A percentile compares a stretch with the other conserved stretches of the same genome.
Evolutionary conservation across 2,329 filamentous ascomycete species (phyloP).

Genomic region (Nectriaceae sp.): DNA sequence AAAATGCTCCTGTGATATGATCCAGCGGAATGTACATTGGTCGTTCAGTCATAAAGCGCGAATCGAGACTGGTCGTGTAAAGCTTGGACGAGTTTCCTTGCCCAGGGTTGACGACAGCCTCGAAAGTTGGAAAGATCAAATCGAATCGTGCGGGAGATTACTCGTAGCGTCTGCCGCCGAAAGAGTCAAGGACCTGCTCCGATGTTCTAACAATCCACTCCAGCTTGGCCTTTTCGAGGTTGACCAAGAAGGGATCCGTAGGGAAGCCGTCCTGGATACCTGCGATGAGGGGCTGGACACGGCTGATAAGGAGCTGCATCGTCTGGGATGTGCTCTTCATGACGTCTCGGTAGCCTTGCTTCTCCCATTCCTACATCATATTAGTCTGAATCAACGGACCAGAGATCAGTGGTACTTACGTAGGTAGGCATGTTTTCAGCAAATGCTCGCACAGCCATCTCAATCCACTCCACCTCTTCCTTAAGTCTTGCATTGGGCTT

Average conservation of each 20-base stretch:
- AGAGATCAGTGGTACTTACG: slow-evolving; percentile 47
- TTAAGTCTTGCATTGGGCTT: slow-evolving; percentile 52
- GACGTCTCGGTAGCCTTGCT: slow-evolving; percentile 37
- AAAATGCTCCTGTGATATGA: slow-evolving; percentile 23
- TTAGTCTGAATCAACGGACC: slow-evolving; percentile 14
- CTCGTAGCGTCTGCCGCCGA: slow-evolving; percentile 33
- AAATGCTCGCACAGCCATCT: slow-evolving; percentile 59
- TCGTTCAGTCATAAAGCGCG: slow-evolving; percentile 27
- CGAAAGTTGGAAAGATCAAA: not conserved
- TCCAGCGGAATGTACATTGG: slow-evolving; percentile 29
- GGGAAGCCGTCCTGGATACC: slow-evolving; percentile 39
- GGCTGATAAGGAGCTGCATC: slow-evolving; percentile 39
- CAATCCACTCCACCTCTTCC: slow-evolving; percentile 61
- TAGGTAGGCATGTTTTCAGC: slow-evolving; percentile 48
- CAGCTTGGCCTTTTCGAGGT: slow-evolving; percentile 39
- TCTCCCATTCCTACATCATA: slow-evolving; percentile 39
- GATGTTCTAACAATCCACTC: slow-evolving; percentile 42
- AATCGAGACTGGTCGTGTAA: not conserved
- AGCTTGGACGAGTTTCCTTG: slow-evolving; percentile 10
- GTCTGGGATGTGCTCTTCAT: slow-evolving; percentile 42
- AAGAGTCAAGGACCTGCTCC: slow-evolving; percentile 37
- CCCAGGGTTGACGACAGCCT: not conserved
- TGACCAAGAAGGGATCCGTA: slow-evolving; percentile 41
- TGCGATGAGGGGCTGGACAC: slow-evolving; percentile 36
- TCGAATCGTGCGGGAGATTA: slow-evolving; percentile 11